These are phyloP conservation scores for Dioszegia hungarica DNA, from an alignment of 768 basidiomycete species.

Conservation along the genomic window DNA sequence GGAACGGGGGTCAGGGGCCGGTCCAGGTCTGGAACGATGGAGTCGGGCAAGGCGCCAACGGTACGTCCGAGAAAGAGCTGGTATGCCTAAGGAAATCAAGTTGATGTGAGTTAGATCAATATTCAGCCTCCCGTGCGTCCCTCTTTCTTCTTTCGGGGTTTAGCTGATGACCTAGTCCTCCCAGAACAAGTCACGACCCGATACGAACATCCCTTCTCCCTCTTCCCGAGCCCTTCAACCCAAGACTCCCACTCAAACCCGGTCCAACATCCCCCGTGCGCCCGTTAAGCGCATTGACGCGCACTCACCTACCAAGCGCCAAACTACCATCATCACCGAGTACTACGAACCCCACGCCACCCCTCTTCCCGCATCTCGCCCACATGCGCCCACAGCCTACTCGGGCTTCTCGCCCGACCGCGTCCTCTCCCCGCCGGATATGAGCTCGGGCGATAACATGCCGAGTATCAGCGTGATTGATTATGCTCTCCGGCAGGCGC, in stretches of 20 bases:
- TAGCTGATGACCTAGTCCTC: background rate
- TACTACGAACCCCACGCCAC: constrained; percentile 9
- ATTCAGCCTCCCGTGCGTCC: constrained; percentile 43
- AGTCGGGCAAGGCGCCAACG: constrained; percentile 27
- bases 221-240: background rate
- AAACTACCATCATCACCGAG: constrained; percentile 21
- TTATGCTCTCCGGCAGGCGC: constrained; percentile 26
- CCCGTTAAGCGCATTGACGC: background rate
- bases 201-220: constrained; percentile 1
- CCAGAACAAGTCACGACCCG: constrained; percentile 11
- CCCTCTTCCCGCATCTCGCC: constrained; percentile 22
- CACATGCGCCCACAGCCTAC: constrained; percentile 18
- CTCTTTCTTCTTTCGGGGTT: background rate
- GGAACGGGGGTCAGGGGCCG: background rate
- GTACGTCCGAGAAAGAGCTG: constrained; percentile 24
- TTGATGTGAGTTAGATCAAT: constrained; percentile 28
- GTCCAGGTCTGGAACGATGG: background rate
- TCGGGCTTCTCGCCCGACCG: constrained; percentile 5
- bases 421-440: constrained; percentile 5
- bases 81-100: constrained; percentile 14
- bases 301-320: constrained; percentile 15
- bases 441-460: background rate
- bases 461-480: constrained; percentile 26
- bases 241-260: background rate
- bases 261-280: background rate